Evolutionary conservation across 2,329 filamentous ascomycete species (phyloP).

Genomic region (Paecilomyces variotii): DNA sequence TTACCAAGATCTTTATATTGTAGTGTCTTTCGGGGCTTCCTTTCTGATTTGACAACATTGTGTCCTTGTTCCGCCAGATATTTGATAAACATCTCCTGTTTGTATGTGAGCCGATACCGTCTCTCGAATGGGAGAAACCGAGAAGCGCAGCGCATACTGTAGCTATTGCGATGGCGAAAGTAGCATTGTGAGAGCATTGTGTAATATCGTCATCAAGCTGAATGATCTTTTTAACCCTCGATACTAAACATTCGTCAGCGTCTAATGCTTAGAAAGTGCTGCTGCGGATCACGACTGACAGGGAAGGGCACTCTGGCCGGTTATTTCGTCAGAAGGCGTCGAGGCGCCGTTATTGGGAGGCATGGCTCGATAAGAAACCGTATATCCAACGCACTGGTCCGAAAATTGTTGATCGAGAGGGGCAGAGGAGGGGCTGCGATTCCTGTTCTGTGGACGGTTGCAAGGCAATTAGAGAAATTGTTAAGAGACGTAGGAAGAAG

Average conservation of each 20-base stretch:
- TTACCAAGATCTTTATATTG: conserved; percentile 90
- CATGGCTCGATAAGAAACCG: conserved; percentile 46
- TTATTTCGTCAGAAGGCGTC: conserved; percentile 69
- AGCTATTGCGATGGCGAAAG: conserved; percentile 86
- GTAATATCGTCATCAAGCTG: conserved; percentile 75
- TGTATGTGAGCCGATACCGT: conserved; percentile 2
- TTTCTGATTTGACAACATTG: conserved; percentile 81
- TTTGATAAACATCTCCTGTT: conserved; percentile 87
- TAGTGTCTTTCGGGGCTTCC: conserved; percentile 85
- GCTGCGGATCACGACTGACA: conserved; percentile 47
- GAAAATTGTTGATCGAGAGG: neutral
- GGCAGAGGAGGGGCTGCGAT: neutral
- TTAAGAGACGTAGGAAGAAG: neutral
- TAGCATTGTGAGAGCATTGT: conserved; percentile 85
- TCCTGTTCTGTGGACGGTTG: neutral
- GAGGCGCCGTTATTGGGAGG: conserved; percentile 85
- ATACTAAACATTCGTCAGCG: conserved; percentile 52
- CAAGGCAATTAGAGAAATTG: neutral
- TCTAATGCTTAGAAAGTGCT: neutral
- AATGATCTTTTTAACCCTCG: conserved; percentile 94
- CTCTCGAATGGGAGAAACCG: neutral
- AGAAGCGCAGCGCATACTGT: conserved; percentile 49
- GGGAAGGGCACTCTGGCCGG: conserved; percentile 76
- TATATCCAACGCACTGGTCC: neutral
- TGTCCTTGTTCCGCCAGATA: conserved; percentile 79